Evolutionary conservation across 257 asterid species (phyloP), one percentile per base, ranked within the genome.

Genomic region (Cruciata laevipes): DNA sequence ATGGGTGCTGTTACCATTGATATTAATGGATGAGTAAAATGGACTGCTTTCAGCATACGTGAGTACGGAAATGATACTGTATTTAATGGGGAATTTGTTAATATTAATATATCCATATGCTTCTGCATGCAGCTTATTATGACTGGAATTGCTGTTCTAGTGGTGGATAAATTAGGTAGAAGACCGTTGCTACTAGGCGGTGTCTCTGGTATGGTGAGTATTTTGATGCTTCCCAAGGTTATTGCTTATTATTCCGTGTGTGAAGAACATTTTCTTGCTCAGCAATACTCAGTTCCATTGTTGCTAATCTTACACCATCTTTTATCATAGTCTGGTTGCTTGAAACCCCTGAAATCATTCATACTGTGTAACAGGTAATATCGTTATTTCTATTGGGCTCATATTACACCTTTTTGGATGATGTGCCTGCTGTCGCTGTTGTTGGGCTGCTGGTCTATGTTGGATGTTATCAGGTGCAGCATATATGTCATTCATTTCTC

Each of bases 131-230:
- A 93, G 97, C 83, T 94, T 75, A 75, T 88, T 68, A 86, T 90
- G 99, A 94, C 99, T 42, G 99, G 91, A 58, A 83, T 83, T 31
- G 95, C 97, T 7, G 96, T 94, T 44, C 66, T 79, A 74, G 84
- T 78, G 59, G 84, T 94, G 67, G 99, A 94, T 79, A 88, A 79
- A 76, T 79, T 88, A 76, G 99, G 99, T 67, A 88, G 99, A 80
- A 85, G 99, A 69, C 99, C 99, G 73, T 73, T 94, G 79, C 89
- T 94, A 61, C 97, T 94, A 73, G 96, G 95, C 55, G 99, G 99
- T 60, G 97, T 90, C 70, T 88, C 97, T 79, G 99, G 97, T 31
- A 86, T 94, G 76, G 97, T 93, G 87, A 83, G 95, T 81, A 17
- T 69, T 65, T 47, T 27, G 3, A 65, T 35, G 2, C 32, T 32